Conservation (phyloP, 768 basidiomycete species). For the Imleria badia region DNA sequence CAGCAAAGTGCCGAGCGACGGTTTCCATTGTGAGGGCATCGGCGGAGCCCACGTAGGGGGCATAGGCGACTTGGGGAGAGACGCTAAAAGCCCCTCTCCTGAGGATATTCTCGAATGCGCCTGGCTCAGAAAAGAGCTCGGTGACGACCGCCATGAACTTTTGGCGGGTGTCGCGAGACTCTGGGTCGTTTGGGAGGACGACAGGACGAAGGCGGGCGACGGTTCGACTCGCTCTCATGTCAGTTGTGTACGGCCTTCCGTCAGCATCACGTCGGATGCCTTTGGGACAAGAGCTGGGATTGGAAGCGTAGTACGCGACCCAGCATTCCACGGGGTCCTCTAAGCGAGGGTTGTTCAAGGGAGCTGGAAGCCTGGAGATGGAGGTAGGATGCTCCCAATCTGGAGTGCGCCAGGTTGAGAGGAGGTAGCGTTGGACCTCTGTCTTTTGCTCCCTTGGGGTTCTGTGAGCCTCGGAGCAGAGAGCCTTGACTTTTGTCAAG, state of each 20-base stretch:
- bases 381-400: slow-evolving; percentile 30
- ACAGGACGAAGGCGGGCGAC: slow-evolving; percentile 48
- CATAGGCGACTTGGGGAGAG: slow-evolving; percentile 32
- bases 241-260: slow-evolving; percentile 39
- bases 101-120: slow-evolving; percentile 40
- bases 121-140: slow-evolving; percentile 41
- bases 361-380: slow-evolving; percentile 16
- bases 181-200: slow-evolving; percentile 32
- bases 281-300: slow-evolving; percentile 47
- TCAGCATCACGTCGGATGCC: slow-evolving; percentile 43
- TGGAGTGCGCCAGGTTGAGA: slow-evolving; percentile 47
- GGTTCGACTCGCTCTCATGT: slow-evolving; percentile 47
- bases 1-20: slow-evolving; percentile 43
- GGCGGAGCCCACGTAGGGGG: slow-evolving; percentile 31
- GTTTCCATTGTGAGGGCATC: slow-evolving; percentile 32
- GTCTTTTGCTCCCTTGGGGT: slow-evolving; percentile 46
- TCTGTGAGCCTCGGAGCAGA: slow-evolving; percentile 45
- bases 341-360: slow-evolving; percentile 43
- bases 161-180: slow-evolving; percentile 35
- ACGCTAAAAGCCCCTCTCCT: slow-evolving; percentile 35
- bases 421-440: slow-evolving; percentile 41
- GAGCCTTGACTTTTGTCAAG: slow-evolving; percentile 42
- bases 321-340: slow-evolving; percentile 48
- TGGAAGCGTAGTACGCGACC: slow-evolving; percentile 44
- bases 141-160: slow-evolving; percentile 42